Evolutionary conservation across 495 filamentous ascomycete genomes (phyloP).

Genomic region (Daldinia caldariorum): DNA sequence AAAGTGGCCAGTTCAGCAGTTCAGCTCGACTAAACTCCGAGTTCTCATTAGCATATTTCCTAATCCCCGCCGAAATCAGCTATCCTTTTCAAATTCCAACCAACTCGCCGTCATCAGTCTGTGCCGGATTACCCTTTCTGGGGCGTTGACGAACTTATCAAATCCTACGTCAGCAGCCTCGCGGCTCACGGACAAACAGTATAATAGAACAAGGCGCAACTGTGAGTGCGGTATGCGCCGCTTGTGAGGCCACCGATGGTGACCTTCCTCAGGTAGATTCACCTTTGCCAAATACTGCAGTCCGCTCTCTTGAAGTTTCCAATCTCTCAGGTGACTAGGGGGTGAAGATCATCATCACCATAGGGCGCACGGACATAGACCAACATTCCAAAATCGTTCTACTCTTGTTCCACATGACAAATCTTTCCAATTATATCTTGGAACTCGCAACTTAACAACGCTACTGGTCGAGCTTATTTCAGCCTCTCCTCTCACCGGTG

Average conservation of each 20-base stretch:
- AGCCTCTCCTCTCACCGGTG: constrained; percentile 4
- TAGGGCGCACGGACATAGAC: constrained; percentile 15
- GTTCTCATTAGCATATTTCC: background rate
- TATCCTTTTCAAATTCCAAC: background rate
- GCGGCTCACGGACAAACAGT: background rate
- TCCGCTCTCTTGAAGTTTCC: background rate
- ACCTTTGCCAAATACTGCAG: constrained; percentile 10
- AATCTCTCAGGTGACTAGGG: background rate
- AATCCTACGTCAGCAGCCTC: constrained; percentile 39
- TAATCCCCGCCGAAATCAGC: background rate
- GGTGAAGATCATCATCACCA: background rate
- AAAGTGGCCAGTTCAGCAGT: background rate
- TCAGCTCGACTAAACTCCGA: background rate
- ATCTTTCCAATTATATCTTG: constrained; percentile 39
- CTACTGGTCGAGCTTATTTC: constrained; percentile 8
- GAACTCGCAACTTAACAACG: background rate
- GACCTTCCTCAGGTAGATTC: constrained; percentile 8
- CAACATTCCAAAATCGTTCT: constrained; percentile 12
- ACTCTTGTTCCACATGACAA: constrained; percentile 34
- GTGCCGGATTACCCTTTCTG: background rate
- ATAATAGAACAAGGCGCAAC: constrained; percentile 4
- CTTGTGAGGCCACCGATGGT: constrained; percentile 26
- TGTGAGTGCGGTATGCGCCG: background rate
- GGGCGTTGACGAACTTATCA: constrained; percentile 3
- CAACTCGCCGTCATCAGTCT: background rate